phyloP scores from a whole-genome alignment of 306 rosid genomes.

The Dryas octopetala region DNA sequence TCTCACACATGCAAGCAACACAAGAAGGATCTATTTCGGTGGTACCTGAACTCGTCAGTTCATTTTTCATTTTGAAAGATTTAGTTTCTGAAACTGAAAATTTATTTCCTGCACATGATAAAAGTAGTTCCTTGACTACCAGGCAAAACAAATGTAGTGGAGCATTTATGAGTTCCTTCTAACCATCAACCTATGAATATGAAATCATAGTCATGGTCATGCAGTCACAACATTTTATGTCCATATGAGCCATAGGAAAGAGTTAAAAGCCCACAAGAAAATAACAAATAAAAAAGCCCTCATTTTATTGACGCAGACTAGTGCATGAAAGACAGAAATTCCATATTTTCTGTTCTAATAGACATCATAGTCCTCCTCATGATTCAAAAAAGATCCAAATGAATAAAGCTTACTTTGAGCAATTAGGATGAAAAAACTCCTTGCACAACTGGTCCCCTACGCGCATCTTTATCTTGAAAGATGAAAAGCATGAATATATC shows the following conservation, averaged over 20 bases:
- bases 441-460: no score
- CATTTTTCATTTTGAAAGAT: background rate
- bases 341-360: background rate
- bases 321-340: background rate
- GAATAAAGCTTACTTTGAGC: no score
- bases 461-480: no score
- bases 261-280: background rate
- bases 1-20: background rate
- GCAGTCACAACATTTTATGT: background rate
- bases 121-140: constrained; percentile 1
- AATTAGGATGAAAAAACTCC: no score
- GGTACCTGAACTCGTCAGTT: background rate
- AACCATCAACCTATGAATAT: background rate
- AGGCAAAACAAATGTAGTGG: background rate
- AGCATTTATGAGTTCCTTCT: background rate
- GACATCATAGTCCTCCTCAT: background rate
- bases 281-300: background rate
- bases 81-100: background rate
- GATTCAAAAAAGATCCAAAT: background rate
- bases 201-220: background rate
- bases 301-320: background rate
- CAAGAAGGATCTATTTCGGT: background rate
- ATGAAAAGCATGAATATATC: no score
- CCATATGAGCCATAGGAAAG: background rate
- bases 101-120: background rate